Evolutionary conservation across 2,329 filamentous ascomycete species (phyloP), one percentile per base, ranked within the genome.

Genomic region (Colletotrichum orchidophilum): DNA sequence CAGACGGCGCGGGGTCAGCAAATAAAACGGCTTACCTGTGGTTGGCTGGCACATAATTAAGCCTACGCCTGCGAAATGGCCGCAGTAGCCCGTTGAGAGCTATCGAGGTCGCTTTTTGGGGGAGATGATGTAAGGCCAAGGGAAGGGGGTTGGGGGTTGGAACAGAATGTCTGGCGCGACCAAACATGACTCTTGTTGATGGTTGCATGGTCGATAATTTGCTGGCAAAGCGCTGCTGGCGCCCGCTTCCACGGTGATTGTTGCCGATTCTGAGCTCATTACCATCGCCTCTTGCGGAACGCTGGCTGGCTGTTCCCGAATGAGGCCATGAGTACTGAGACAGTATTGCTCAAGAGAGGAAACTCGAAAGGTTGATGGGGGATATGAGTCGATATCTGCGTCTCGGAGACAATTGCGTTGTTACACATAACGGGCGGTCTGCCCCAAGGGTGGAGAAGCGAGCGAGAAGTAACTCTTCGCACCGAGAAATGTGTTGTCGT

Each of bases 221-320:
- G 29, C 49, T 42, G 60, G 35, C 54, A 66, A 60, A 55, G 52
- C 70, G 70, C 70, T 70, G 70, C 50, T 66, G 60, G 66, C 66
- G 70, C 66, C 70, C 54, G 49, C 57, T 42, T 24, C 12, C 27
- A 52, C 39, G 55, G 35, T 35, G 70, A 70, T 70, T 61, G n/a
- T 66, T 71, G 50, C 69, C 58, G 60, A 70, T 55, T n/a, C 46
- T 63, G 35, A 71, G 53, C 65, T 46, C 31, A 54, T 59, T 26
- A 58, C 31, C 31, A 31, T 11, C 31, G 49, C 49, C 29, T 15
- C 11, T n/a, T 49, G 58, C n/a, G 58, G 50, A 21, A 21, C 26
- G 18, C 50, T 68, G 33, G 31, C 15, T 63, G 12, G 31, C 35
- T 53, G 13, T 21, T 53, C 21, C 42, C 33, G 46, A 53, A 52